Conservation (phyloP, 2,329 filamentous ascomycete genomes). For the Ophiostoma himal-ulmi region DNA sequence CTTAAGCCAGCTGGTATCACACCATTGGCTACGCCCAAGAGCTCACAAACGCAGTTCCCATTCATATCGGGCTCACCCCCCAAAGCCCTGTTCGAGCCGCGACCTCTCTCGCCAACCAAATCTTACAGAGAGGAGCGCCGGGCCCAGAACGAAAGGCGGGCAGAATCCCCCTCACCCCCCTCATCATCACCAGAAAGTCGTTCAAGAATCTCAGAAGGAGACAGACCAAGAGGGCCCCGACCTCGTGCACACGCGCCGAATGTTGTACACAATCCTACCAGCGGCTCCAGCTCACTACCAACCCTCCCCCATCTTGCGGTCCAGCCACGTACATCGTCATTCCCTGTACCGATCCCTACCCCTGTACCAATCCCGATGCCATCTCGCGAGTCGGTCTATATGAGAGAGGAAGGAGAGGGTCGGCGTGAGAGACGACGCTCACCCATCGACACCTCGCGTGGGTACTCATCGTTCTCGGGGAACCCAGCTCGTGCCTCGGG, state of each 20-base stretch:
- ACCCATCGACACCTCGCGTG: conserved; percentile 16
- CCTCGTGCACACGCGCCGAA: conserved; percentile 31
- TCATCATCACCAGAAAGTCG: conserved; percentile 31
- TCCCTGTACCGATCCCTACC: conserved; percentile 17
- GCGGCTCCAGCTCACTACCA: conserved; percentile 8
- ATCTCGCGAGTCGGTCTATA: not conserved
- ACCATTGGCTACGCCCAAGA: conserved; percentile 33
- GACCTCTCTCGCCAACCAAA: conserved; percentile 16
- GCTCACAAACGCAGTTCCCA: conserved; percentile 24
- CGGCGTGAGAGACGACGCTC: conserved; percentile 21
- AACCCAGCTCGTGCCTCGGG: conserved; percentile 21
- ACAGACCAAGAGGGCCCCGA: conserved; percentile 26
- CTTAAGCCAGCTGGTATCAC: conserved; percentile 36
- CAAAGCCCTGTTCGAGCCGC: conserved; percentile 3
- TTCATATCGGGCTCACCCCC: conserved; percentile 12
- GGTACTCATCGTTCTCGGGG: not conserved
- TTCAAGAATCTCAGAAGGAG: conserved; percentile 13
- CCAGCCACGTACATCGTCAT: conserved; percentile 4
- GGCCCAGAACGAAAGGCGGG: conserved; percentile 27
- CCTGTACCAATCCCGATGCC: not conserved
- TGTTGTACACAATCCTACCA: conserved; percentile 26
- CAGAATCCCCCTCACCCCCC: conserved; percentile 31
- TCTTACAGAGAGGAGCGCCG: conserved; percentile 19
- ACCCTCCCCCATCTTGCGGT: conserved; percentile 1
- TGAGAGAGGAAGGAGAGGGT: conserved; percentile 6